Conservation (phyloP, 805 yeast genomes). For the Candida koratica region DNA sequence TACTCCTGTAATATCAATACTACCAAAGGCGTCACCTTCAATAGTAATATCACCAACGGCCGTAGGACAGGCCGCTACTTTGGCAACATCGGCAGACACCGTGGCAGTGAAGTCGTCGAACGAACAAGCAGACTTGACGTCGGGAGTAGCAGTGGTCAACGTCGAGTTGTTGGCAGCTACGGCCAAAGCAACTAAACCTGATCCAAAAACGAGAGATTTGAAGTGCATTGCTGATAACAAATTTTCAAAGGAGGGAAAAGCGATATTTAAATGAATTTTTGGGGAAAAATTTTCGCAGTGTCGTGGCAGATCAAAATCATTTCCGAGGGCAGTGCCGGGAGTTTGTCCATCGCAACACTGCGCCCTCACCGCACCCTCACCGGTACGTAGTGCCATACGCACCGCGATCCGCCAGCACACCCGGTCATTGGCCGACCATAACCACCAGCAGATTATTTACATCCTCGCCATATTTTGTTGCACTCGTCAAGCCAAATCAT, state of each 20-base stretch:
- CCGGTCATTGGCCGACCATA: no score
- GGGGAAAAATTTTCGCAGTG: conserved; percentile 11
- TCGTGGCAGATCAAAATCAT: conserved; percentile 4
- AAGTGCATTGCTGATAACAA: conserved; percentile 52
- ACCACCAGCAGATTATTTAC: conserved; percentile 8
- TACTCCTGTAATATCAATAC: conserved; percentile 70
- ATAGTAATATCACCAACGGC: conserved; percentile 76
- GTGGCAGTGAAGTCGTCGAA: conserved; percentile 68
- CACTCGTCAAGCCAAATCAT: neutral
- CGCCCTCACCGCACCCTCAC: neutral
- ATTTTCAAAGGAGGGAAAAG: conserved; percentile 10
- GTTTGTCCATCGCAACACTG: no score
- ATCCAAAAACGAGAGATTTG: conserved; percentile 46
- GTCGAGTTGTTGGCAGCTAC: conserved; percentile 36
- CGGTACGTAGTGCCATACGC: no score
- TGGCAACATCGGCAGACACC: conserved; percentile 73
- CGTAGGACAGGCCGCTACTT: conserved; percentile 67
- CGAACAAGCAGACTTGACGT: conserved; percentile 61
- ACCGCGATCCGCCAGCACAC: no score
- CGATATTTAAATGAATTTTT: conserved; percentile 9
- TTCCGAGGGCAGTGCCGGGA: conserved; percentile 5
- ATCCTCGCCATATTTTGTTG: conserved; percentile 1
- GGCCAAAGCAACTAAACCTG: conserved; percentile 49
- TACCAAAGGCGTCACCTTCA: conserved; percentile 53
- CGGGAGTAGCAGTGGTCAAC: conserved; percentile 50